Evolutionary conservation across 116 monocot species (phyloP).

Genomic region (Zostera marina): DNA sequence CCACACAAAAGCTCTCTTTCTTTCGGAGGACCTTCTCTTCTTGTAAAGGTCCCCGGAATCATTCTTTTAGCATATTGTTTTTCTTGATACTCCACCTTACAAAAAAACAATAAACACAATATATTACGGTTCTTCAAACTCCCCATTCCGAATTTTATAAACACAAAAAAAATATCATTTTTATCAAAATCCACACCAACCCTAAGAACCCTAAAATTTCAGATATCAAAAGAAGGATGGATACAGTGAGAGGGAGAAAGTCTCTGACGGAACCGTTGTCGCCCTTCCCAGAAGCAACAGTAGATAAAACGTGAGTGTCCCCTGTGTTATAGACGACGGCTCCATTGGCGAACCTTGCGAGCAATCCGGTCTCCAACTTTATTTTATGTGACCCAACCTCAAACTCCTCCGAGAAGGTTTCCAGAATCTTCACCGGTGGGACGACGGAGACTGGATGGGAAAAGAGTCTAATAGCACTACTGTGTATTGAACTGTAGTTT

Average conservation of each 20-base stretch:
- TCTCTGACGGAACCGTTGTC: constrained; percentile 46
- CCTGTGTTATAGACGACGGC: constrained; percentile 58
- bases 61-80: constrained; percentile 86
- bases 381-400: constrained; percentile 59
- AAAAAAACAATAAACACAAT: background rate
- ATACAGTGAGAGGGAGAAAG: constrained; percentile 92
- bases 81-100: constrained; percentile 98
- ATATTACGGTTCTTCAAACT: background rate
- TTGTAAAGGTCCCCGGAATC: constrained; percentile 89
- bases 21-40: constrained; percentile 95
- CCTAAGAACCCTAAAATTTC: background rate
- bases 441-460: constrained; percentile 5
- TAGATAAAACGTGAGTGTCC: constrained; percentile 72
- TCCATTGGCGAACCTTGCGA: constrained; percentile 82
- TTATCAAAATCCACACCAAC: background rate
- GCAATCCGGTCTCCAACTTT: constrained; percentile 74
- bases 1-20: constrained; percentile 97
- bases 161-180: background rate
- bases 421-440: constrained; percentile 54
- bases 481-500: constrained; percentile 19
- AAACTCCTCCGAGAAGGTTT: constrained; percentile 69
- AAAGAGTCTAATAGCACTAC: constrained; percentile 7
- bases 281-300: constrained; percentile 47
- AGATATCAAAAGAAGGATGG: background rate
- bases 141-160: background rate